Evolutionary conservation across 331 rosid genomes (phyloP), one percentile per base, ranked within the genome.

Genomic region (Acacia concinna): DNA sequence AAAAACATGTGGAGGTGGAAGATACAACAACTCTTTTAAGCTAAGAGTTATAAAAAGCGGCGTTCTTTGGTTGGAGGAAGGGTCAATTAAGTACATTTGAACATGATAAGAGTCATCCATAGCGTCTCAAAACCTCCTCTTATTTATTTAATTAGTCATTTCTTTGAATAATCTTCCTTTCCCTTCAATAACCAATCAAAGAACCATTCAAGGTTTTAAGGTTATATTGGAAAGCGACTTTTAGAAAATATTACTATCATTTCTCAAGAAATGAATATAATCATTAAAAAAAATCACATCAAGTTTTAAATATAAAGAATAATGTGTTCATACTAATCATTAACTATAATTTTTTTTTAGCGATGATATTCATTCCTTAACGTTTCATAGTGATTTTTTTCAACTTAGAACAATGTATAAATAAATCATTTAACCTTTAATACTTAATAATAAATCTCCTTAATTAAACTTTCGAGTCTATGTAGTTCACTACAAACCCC

Each of bases 41-140:
- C 17, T 43, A 1, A 0, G 13, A 68, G 74, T 27, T 32, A 81
- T 81, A 52, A 23, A 38, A 37, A 46, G 78, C 60, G 41, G 66
- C 69, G 84, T 75, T 85, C 82, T 82, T 81, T 81, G 86, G 88
- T 65, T 62, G 68, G 37, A 52, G 41, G 71, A 85, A 78, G 47
- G 70, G 88, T 3, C 81, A n/a, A n/a, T n/a, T n/a, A n/a, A n/a
- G n/a, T n/a, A 15, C 56, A 20, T 49, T 5, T 49, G 0, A 51
- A 51, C 12, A 2, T 51, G 20, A 6, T 0, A 4, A n/a, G 27
- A 47, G 56, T 46, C 23, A 17, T 47, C 7, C 23, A 18, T 47
- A 3, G n/a, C 4, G 6, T 63, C n/a, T 3, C 4, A 23, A 52
- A 81, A 14, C 0, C 30, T 21, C 54, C 8, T 41, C 14, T 41